Percentiles rank a stretch among this genome's conserved stretches.
Evolutionary conservation across 768 basidiomycete genomes (phyloP).

Genomic region (Xerocomus potaroensis): DNA sequence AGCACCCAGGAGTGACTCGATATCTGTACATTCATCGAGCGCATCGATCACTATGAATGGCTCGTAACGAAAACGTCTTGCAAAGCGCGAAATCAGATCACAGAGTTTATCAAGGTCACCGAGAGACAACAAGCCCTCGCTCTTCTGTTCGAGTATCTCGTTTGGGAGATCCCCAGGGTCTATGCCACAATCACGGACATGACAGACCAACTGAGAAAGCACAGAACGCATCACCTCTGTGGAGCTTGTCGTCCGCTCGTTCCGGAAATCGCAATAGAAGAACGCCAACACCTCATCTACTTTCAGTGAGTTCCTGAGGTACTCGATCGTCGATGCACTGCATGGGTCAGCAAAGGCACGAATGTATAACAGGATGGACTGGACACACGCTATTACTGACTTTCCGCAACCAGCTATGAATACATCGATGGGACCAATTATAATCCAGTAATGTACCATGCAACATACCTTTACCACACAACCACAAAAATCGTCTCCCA

Average conservation of each 20-base stretch:
- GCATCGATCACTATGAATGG: too few species aligned
- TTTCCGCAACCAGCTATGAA: not conserved
- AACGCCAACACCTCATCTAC: not conserved
- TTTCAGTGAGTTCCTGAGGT: not conserved
- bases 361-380: not conserved
- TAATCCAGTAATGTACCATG: not conserved
- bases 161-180: not conserved
- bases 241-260: not conserved
- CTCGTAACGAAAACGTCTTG: too few species aligned
- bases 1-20: too few species aligned
- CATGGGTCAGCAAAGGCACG: not conserved
- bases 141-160: not conserved
- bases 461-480: not conserved
- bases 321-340: not conserved
- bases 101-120: not conserved
- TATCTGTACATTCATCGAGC: too few species aligned
- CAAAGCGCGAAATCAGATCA: not conserved
- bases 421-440: not conserved
- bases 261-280: not conserved
- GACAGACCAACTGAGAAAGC: not conserved
- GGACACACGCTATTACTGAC: not conserved
- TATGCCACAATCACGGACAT: not conserved
- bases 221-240: not conserved
- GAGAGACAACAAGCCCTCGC: not conserved
- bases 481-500: not conserved